Evolutionary conservation across 257 asterid species (phyloP).

Genomic region (Thymus mandschuricus): DNA sequence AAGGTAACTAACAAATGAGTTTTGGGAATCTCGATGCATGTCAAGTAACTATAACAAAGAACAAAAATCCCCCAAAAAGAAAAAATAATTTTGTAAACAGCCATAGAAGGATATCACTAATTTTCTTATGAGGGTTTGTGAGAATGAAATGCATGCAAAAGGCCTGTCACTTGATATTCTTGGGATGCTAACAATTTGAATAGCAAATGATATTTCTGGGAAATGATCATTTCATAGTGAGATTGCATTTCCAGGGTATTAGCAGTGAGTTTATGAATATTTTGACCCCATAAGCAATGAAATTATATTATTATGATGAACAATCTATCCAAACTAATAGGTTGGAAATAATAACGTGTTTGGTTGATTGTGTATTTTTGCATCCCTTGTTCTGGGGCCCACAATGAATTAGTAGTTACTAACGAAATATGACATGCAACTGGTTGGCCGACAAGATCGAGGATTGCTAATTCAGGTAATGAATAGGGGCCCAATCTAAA

Average conservation of each 20-base stretch:
- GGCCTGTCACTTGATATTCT: conserved; percentile 11
- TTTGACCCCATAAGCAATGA: neutral
- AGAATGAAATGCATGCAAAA: neutral
- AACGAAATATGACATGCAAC: neutral
- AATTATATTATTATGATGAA: neutral
- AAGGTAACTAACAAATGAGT: neutral
- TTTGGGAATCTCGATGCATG: neutral
- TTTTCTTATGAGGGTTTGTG: conserved; percentile 16
- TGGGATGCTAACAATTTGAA: conserved; percentile 11
- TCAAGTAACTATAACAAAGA: conserved; percentile 13
- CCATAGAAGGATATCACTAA: neutral
- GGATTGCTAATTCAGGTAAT: neutral
- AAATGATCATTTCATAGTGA: neutral
- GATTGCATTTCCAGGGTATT: neutral
- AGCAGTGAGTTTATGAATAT: neutral
- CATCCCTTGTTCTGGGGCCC: neutral
- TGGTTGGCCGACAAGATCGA: neutral
- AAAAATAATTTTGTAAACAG: neutral
- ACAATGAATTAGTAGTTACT: neutral
- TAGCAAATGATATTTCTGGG: conserved; percentile 10
- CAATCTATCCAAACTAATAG: neutral
- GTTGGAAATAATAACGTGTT: neutral
- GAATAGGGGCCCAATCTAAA: neutral
- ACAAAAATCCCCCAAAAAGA: neutral
- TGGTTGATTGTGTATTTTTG: neutral